Conservation (phyloP, 768 basidiomycete genomes). For the Boletus rufocinnamomeus region DNA sequence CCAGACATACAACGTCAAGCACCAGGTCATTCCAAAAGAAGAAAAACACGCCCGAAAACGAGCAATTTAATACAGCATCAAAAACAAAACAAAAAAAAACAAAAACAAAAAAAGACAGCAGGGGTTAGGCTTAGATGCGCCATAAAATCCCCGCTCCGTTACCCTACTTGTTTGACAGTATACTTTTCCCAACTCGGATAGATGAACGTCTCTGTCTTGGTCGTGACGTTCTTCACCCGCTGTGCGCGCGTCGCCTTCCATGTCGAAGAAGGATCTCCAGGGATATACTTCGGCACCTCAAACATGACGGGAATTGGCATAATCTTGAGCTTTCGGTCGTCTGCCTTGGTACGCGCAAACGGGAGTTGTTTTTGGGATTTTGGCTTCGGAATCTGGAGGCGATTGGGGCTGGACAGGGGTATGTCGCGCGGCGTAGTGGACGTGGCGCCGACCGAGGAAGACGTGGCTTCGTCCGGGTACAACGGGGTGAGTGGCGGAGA, state of each 20-base stretch:
- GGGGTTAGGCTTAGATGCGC: background rate
- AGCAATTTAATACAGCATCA: background rate
- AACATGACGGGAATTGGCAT: slow-evolving; percentile 46
- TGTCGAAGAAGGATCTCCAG: slow-evolving; percentile 24
- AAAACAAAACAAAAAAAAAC: too few relatives aligned
- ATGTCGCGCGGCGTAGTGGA: slow-evolving; percentile 13
- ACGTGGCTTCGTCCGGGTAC: slow-evolving; percentile 26
- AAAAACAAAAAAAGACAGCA: background rate
- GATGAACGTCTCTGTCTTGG: slow-evolving; percentile 46
- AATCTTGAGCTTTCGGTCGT: slow-evolving; percentile 57
- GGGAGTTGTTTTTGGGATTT: slow-evolving; percentile 51
- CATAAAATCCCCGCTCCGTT: background rate
- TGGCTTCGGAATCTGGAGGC: slow-evolving; percentile 41
- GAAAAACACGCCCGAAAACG: background rate
- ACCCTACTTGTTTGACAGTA: slow-evolving; percentile 44
- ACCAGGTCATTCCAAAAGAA: background rate
- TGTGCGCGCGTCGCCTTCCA: slow-evolving; percentile 33
- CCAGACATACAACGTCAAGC: slow-evolving; percentile 2
- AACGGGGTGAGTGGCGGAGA: slow-evolving; percentile 13
- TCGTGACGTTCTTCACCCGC: slow-evolving; percentile 32
- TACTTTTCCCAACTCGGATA: slow-evolving; percentile 73
- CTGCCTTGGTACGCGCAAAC: slow-evolving; percentile 51
- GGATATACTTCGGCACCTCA: slow-evolving; percentile 32
- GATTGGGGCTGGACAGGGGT: slow-evolving; percentile 29
- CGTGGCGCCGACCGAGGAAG: slow-evolving; percentile 31